A percentile compares a stretch with the other conserved stretches of the same genome.
Conservation (phyloP, 352 stramenopile species). For the Phytophthora palmivora region DNA sequence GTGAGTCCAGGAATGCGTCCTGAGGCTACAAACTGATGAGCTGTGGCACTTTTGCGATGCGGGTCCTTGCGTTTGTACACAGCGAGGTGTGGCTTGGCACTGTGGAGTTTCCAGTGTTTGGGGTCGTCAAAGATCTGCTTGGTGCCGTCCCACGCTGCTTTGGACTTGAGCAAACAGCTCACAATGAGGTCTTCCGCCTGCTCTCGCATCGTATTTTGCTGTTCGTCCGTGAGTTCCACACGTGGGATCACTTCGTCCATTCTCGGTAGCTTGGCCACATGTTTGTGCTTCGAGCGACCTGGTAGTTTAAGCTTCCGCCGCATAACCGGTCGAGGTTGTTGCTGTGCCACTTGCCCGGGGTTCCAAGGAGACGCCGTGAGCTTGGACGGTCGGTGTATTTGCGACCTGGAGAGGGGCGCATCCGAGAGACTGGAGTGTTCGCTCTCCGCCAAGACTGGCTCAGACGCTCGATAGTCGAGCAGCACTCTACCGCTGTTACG, state of each 20-base stretch:
- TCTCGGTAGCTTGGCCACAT: conserved; percentile 34
- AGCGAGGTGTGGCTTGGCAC: conserved; percentile 54
- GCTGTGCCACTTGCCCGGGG: conserved; percentile 9
- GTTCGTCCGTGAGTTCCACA: conserved; percentile 37
- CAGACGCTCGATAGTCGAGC: conserved; percentile 40
- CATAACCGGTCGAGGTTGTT: conserved; percentile 16
- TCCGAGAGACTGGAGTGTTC: conserved; percentile 40
- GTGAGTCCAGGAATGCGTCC: conserved; percentile 64
- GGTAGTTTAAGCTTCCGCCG: conserved; percentile 40
- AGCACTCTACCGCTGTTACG: conserved; percentile 25
- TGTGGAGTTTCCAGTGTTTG: conserved; percentile 73
- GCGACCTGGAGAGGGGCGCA: conserved; percentile 32
- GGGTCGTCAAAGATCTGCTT: conserved; percentile 70
- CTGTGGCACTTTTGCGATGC: conserved; percentile 20
- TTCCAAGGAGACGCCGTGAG: conserved; percentile 22
- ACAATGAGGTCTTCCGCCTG: conserved; percentile 50
- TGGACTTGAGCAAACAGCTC: conserved; percentile 45
- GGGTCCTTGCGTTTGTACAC: conserved; percentile 55
- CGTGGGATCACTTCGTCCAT: conserved; percentile 47
- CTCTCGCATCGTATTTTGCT: conserved; percentile 39
- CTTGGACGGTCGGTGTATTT: conserved; percentile 35
- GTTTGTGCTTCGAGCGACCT: conserved; percentile 31
- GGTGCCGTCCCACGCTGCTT: conserved; percentile 61
- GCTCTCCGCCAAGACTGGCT: conserved; percentile 37
- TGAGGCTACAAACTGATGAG: conserved; percentile 58